Percentiles rank a stretch among this genome's conserved stretches.
These are phyloP conservation scores for Eragrostis tef DNA, from an alignment of 202 grass and related monocot genomes.

Conservation along the genomic window DNA sequence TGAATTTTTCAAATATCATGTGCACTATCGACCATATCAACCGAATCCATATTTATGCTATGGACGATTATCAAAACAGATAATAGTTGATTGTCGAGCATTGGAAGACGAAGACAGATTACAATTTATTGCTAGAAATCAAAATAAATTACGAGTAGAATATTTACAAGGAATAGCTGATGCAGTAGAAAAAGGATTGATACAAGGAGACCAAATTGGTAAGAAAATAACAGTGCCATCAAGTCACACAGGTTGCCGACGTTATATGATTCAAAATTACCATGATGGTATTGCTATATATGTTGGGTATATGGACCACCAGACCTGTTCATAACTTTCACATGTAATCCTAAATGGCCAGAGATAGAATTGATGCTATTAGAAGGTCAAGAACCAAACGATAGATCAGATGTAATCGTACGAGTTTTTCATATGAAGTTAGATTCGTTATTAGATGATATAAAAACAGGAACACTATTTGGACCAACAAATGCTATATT, in stretches of 20 bases:
- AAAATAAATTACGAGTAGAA: not conserved
- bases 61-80: no score
- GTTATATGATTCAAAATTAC: no score
- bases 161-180: slow-evolving; percentile 6
- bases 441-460: not conserved
- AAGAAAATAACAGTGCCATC: not conserved
- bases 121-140: not conserved
- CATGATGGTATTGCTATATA: no score
- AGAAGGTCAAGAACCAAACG: not conserved
- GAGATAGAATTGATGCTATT: not conserved
- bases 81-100: not conserved
- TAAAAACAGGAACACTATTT: not conserved
- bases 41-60: no score
- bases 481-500: not conserved
- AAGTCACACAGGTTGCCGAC: no score
- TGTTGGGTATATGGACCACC: no score
- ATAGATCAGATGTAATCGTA: not conserved
- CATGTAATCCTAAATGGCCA: not conserved
- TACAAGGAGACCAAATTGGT: not conserved
- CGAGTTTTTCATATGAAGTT: not conserved
- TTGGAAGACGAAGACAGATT: not conserved
- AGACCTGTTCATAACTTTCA: no score
- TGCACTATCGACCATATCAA: no score
- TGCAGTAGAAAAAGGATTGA: not conserved
- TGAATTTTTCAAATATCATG: no score